These are phyloP conservation scores for Aureobasidium sp. DNA, from an alignment of 2,329 filamentous ascomycete genomes.

Conservation along the genomic window DNA sequence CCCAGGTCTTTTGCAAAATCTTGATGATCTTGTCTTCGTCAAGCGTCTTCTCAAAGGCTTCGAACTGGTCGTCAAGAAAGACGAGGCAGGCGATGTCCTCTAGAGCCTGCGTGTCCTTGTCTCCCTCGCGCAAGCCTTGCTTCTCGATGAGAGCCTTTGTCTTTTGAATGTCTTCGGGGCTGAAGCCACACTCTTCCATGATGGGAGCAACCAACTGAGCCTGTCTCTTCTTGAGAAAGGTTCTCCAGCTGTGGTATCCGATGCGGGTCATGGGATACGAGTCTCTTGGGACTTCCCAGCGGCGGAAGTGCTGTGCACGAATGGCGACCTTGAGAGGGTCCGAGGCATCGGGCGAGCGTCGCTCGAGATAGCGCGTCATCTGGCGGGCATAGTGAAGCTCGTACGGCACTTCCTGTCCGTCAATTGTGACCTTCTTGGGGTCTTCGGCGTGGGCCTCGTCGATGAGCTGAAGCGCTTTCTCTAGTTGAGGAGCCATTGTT, in stretches of 20 bases:
- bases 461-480: slow-evolving; percentile 55
- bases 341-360: slow-evolving; percentile 53
- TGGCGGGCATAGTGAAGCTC: slow-evolving; percentile 76
- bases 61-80: slow-evolving; percentile 80
- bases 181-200: slow-evolving; percentile 44
- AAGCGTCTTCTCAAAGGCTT: slow-evolving; percentile 63
- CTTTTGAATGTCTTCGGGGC: slow-evolving; percentile 46
- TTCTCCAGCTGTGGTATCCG: slow-evolving; percentile 75
- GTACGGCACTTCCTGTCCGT: slow-evolving; percentile 50
- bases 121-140: slow-evolving; percentile 56
- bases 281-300: slow-evolving; percentile 73
- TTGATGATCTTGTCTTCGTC: slow-evolving; percentile 70
- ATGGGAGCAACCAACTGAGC: slow-evolving; percentile 51
- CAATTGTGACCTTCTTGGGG: slow-evolving; percentile 46
- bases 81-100: slow-evolving; percentile 84
- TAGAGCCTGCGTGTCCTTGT: slow-evolving; percentile 62
- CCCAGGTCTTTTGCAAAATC: slow-evolving; percentile 67
- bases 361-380: slow-evolving; percentile 65
- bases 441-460: slow-evolving; percentile 65
- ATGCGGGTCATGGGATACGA: slow-evolving; percentile 65
- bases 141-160: slow-evolving; percentile 70
- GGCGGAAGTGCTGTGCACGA: slow-evolving; percentile 74
- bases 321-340: slow-evolving; percentile 65
- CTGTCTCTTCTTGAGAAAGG: slow-evolving; percentile 64
- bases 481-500: slow-evolving; percentile 20